These are phyloP conservation scores for Boletellus ananas DNA, from an alignment of 768 basidiomycete species.

Conservation along the genomic window DNA sequence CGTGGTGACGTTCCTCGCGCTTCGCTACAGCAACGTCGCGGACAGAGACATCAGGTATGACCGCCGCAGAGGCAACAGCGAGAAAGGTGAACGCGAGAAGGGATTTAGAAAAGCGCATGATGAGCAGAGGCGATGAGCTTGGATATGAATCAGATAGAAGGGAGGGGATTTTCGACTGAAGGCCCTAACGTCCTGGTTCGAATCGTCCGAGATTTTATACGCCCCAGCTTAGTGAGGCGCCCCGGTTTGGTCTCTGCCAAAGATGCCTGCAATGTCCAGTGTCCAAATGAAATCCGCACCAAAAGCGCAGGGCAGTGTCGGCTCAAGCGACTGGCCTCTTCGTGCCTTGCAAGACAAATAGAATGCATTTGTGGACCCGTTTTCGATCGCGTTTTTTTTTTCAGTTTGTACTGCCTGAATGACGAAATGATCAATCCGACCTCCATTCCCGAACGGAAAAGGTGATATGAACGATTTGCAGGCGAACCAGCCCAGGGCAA, in stretches of 20 bases:
- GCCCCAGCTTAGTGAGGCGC: not conserved
- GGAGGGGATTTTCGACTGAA: not conserved
- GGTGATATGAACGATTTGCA: too few relatives aligned
- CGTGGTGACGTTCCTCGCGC: not conserved
- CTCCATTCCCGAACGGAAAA: too few relatives aligned
- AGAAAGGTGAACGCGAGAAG: slow-evolving; percentile 5
- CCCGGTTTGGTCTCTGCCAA: not conserved
- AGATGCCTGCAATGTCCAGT: not conserved
- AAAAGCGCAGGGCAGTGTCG: too few relatives aligned
- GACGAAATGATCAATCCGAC: too few relatives aligned
- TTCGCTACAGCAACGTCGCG: not conserved
- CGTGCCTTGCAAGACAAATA: too few relatives aligned
- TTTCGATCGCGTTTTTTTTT: too few relatives aligned
- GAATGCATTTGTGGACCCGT: too few relatives aligned
- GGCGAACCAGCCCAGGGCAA: too few relatives aligned
- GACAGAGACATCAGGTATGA: not conserved
- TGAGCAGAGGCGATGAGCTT: not conserved
- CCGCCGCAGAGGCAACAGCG: not conserved
- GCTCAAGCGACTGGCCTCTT: too few relatives aligned
- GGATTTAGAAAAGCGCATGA: slow-evolving; percentile 4
- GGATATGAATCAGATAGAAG: not conserved
- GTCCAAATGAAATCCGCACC: too few relatives aligned
- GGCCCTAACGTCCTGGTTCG: not conserved
- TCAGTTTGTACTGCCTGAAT: too few relatives aligned
- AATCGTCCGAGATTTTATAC: not conserved